These are phyloP conservation scores for Colletotrichum spinosum DNA, from an alignment of 2,329 filamentous ascomycete species.

Conservation along the genomic window DNA sequence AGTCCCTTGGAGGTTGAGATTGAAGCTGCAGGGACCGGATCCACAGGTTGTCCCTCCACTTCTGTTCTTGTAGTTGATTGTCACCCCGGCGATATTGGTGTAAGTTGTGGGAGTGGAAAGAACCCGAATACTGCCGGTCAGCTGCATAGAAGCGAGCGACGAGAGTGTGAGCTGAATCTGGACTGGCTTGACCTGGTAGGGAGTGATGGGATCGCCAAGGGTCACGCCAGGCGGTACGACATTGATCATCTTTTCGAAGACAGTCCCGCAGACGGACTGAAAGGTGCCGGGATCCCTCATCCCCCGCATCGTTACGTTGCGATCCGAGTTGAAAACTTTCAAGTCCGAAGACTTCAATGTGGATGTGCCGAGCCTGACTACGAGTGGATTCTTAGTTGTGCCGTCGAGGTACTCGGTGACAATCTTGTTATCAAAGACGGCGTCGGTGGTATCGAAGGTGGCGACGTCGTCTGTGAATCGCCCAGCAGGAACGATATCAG, in stretches of 20 bases:
- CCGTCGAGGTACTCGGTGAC: slow-evolving; percentile 68
- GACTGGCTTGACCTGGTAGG: slow-evolving; percentile 71
- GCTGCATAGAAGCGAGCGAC: slow-evolving; percentile 58
- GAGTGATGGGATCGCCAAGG: slow-evolving; percentile 63
- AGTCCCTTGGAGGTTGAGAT: slow-evolving; percentile 58
- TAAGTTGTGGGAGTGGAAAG: slow-evolving; percentile 61
- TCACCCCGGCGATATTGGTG: slow-evolving; percentile 58
- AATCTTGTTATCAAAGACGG: slow-evolving; percentile 66
- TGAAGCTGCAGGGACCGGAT: slow-evolving; percentile 55
- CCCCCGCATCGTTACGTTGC: slow-evolving; percentile 64
- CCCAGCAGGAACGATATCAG: slow-evolving; percentile 61
- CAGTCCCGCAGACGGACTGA: slow-evolving; percentile 58
- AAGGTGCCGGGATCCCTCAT: slow-evolving; percentile 60
- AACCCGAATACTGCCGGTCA: slow-evolving; percentile 68
- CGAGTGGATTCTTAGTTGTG: slow-evolving; percentile 65
- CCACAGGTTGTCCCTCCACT: slow-evolving; percentile 61
- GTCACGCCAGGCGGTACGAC: slow-evolving; percentile 63
- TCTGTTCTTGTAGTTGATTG: slow-evolving; percentile 67
- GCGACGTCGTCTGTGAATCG: slow-evolving; percentile 56
- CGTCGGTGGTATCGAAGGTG: slow-evolving; percentile 59
- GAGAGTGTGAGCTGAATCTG: slow-evolving; percentile 66
- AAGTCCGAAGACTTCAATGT: slow-evolving; percentile 64
- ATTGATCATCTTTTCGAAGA: slow-evolving; percentile 73
- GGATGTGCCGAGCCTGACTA: slow-evolving; percentile 61
- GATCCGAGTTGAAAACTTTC: slow-evolving; percentile 66